Conservation (phyloP, 495 filamentous ascomycete species). For the Aspergillus baeticus region DNA sequence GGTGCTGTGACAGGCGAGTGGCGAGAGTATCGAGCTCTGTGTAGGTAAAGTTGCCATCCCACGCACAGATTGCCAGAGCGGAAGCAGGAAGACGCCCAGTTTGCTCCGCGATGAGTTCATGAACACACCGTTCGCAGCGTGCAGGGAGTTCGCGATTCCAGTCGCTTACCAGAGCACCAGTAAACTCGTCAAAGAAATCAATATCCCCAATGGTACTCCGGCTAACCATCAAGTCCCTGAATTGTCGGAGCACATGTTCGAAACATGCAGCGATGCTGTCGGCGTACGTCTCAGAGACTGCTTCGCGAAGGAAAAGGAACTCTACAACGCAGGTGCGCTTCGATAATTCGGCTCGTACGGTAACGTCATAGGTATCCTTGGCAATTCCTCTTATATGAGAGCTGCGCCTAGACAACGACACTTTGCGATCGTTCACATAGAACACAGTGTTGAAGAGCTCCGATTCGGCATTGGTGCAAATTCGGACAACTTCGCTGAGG, state of each 20-base stretch:
- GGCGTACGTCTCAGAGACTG: background rate
- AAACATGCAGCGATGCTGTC: slow-evolving; percentile 26
- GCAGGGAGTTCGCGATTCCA: slow-evolving; percentile 37
- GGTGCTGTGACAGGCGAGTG: background rate
- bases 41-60: background rate
- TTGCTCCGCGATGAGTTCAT: slow-evolving; percentile 48
- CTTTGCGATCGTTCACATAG: background rate
- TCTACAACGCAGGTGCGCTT: slow-evolving; percentile 1
- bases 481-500: background rate
- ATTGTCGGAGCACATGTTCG: slow-evolving; percentile 26
- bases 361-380: background rate
- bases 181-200: slow-evolving; percentile 30
- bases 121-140: slow-evolving; percentile 41
- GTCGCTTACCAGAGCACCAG: slow-evolving; percentile 29
- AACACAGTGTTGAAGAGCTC: background rate
- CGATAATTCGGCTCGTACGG: background rate
- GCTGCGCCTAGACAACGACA: background rate
- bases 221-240: background rate
- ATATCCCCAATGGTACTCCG: slow-evolving; percentile 24
- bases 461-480: background rate
- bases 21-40: background rate
- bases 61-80: slow-evolving; percentile 31
- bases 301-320: background rate
- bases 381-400: background rate
- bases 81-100: slow-evolving; percentile 27